Percentiles rank a stretch among this genome's conserved stretches.
phyloP scores from a whole-genome alignment of 352 stramenopile genomes.

The Phytophthora palmivora region DNA sequence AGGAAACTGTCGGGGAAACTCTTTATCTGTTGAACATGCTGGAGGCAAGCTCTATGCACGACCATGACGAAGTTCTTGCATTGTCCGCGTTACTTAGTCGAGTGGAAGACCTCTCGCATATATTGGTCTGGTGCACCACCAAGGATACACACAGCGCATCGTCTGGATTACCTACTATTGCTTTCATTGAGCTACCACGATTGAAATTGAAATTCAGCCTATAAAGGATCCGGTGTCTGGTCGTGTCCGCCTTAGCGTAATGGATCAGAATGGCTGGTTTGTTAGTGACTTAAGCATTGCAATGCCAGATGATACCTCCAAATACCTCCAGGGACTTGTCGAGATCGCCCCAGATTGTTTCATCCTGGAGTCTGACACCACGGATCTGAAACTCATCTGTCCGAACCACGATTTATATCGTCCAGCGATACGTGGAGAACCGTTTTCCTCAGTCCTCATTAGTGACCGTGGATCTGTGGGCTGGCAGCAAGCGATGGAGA shows the following conservation, averaged over 20 bases:
- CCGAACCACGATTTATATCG: slow-evolving; percentile 89
- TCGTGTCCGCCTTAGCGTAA: slow-evolving; percentile 65
- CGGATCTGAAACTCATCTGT: slow-evolving; percentile 79
- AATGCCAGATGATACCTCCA: slow-evolving; percentile 39
- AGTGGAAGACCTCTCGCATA: slow-evolving; percentile 97
- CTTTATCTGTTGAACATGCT: slow-evolving; percentile 96
- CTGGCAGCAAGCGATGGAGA: slow-evolving; percentile 92
- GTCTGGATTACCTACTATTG: slow-evolving; percentile 67
- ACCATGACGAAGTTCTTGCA: slow-evolving; percentile 47
- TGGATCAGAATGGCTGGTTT: slow-evolving; percentile 89
- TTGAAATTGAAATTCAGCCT: slow-evolving; percentile 96
- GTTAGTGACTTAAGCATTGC: slow-evolving; percentile 71
- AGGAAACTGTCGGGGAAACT: slow-evolving; percentile 64
- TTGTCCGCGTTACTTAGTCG: slow-evolving; percentile 93
- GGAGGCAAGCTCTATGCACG: slow-evolving; percentile 61
- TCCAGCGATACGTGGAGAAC: slow-evolving; percentile 71
- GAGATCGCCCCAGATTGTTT: slow-evolving; percentile 67
- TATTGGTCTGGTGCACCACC: slow-evolving; percentile 95
- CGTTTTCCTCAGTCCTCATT: slow-evolving; percentile 83
- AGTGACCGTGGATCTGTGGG: slow-evolving; percentile 77
- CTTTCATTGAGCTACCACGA: slow-evolving; percentile 97
- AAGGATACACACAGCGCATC: slow-evolving; percentile 14
- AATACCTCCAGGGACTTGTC: slow-evolving; percentile 60
- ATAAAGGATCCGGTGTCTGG: slow-evolving; percentile 52
- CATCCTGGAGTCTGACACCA: slow-evolving; percentile 79